phyloP scores from a whole-genome alignment of 768 basidiomycete genomes.

The Dioszegia hungarica region DNA sequence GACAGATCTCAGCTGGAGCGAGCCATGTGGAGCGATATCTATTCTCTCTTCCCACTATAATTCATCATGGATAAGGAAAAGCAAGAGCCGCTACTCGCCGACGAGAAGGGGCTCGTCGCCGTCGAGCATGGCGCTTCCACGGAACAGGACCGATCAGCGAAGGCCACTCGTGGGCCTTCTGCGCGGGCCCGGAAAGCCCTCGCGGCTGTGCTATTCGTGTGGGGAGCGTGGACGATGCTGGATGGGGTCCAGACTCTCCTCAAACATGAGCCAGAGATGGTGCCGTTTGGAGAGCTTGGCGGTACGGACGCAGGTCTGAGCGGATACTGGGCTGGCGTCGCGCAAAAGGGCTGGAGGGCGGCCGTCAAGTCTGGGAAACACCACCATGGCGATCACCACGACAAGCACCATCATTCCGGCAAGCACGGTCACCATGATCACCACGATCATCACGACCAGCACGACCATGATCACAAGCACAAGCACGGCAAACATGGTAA shows the following conservation, averaged over 20 bases:
- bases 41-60: not conserved
- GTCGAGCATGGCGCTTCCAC: not conserved
- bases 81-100: not conserved
- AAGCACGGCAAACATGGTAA: conserved; percentile 14
- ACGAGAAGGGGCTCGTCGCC: not conserved
- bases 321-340: not conserved
- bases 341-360: not conserved
- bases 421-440: conserved; percentile 9
- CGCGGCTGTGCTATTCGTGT: not conserved
- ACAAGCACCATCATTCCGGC: not conserved
- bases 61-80: not conserved
- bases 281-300: too few relatives aligned
- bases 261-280: not conserved
- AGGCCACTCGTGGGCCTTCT: not conserved
- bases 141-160: too few relatives aligned
- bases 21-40: not conserved
- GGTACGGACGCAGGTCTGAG: not conserved
- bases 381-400: not conserved
- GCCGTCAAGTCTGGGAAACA: not conserved
- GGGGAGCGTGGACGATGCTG: not conserved
- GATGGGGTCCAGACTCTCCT: not conserved
- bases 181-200: not conserved
- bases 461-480: conserved; percentile 10
- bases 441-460: conserved; percentile 8
- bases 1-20: too few relatives aligned